A percentile compares a stretch with the other conserved stretches of the same genome.
Conservation (phyloP, 352 stramenopile genomes). For the Hyaloperonospora brassicae region DNA sequence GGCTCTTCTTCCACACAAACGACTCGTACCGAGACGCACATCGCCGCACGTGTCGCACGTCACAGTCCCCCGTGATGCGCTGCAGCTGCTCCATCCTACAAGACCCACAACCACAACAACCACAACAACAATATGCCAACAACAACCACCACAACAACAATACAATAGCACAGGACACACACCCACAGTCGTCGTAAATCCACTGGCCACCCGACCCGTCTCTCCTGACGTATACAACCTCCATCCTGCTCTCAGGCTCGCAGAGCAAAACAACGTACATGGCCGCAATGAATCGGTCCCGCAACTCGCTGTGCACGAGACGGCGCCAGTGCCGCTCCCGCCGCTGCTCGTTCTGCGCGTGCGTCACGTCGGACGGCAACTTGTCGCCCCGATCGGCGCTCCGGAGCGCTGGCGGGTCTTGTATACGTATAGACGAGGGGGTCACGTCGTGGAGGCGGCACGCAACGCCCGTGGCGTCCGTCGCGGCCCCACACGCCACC, state of each 20-base stretch:
- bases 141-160: background rate
- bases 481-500: too few species aligned
- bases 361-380: slow-evolving; percentile 14
- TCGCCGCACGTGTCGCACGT: slow-evolving; percentile 45
- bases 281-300: slow-evolving; percentile 25
- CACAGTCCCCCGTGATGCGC: slow-evolving; percentile 46
- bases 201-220: too few species aligned
- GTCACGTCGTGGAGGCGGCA: too few species aligned
- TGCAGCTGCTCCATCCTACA: slow-evolving; percentile 49
- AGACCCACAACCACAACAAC: background rate
- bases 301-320: slow-evolving; percentile 27
- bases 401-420: too few species aligned
- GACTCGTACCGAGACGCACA: slow-evolving; percentile 63
- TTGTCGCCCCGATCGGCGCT: too few species aligned
- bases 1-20: slow-evolving; percentile 63
- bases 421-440: too few species aligned
- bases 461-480: too few species aligned
- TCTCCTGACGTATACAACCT: too few species aligned
- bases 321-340: slow-evolving; percentile 29
- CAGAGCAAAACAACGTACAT: slow-evolving; percentile 18
- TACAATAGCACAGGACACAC: background rate
- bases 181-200: too few species aligned
- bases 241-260: too few species aligned
- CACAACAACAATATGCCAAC: background rate
- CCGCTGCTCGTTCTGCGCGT: slow-evolving; percentile 29